A percentile compares a stretch with the other conserved stretches of the same genome.
Conservation (phyloP, 2,329 filamentous ascomycete genomes). For the Cladosporium oxysporum region DNA sequence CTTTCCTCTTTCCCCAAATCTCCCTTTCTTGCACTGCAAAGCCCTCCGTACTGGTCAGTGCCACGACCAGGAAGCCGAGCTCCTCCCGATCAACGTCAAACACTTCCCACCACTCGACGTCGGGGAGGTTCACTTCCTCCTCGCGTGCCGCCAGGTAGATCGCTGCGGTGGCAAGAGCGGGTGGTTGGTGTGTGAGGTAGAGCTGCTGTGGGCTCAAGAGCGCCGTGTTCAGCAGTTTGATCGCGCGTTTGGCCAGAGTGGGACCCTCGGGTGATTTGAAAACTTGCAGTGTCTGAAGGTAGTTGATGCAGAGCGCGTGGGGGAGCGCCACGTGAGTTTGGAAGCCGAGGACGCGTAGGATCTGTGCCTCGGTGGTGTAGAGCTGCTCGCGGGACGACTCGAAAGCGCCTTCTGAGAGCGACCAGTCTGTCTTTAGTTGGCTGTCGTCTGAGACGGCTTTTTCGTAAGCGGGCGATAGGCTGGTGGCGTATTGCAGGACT, state of each 20-base stretch:
- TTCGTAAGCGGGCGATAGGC: slow-evolving; percentile 59
- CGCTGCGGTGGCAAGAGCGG: slow-evolving; percentile 79
- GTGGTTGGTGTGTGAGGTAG: slow-evolving; percentile 89
- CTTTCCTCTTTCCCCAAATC: slow-evolving; percentile 52
- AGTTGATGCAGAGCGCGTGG: slow-evolving; percentile 84
- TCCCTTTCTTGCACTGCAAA: slow-evolving; percentile 64
- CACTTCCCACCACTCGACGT: slow-evolving; percentile 93
- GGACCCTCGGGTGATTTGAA: slow-evolving; percentile 48
- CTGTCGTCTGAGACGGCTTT: slow-evolving; percentile 35
- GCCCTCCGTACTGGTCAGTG: slow-evolving; percentile 73
- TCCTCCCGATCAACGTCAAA: slow-evolving; percentile 96
- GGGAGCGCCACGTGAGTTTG: slow-evolving; percentile 83
- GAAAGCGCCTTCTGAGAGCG: slow-evolving; percentile 73
- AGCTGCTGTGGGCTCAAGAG: slow-evolving; percentile 84
- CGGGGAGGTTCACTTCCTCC: slow-evolving; percentile 73
- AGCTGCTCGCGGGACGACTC: slow-evolving; percentile 64
- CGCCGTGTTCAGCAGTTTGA: slow-evolving; percentile 82
- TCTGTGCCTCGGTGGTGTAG: slow-evolving; percentile 72
- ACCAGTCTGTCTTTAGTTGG: slow-evolving; percentile 39
- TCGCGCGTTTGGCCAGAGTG: slow-evolving; percentile 62
- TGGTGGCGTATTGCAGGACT: slow-evolving; percentile 79
- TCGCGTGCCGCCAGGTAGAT: slow-evolving; percentile 89
- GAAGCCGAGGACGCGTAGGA: slow-evolving; percentile 76
- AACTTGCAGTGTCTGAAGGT: slow-evolving; percentile 84
- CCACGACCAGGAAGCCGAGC: slow-evolving; percentile 88